Evolutionary conservation across 1,284 basidiomycete genomes (phyloP).

Genomic region (Termitomyces sp.): DNA sequence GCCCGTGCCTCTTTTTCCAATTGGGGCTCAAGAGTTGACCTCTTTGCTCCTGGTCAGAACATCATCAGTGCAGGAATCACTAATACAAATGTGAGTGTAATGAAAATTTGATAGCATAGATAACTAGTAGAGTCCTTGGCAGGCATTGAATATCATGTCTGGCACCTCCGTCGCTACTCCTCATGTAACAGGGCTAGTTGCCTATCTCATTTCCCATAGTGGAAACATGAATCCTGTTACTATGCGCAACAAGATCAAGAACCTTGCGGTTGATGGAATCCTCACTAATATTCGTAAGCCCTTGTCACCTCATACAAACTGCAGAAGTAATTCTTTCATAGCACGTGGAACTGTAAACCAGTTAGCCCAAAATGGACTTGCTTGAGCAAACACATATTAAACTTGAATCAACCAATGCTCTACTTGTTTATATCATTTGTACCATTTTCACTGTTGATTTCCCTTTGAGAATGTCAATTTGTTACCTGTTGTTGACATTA

Average conservation of each 20-base stretch:
- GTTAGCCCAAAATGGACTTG: no score
- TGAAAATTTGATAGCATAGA: neutral
- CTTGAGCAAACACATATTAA: no score
- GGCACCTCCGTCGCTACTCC: constrained; percentile 3
- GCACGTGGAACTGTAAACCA: no score
- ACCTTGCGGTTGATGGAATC: neutral
- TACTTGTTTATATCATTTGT: no score
- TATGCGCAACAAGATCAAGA: neutral
- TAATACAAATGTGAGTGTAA: neutral
- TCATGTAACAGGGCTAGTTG: neutral
- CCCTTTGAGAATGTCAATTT: no score
- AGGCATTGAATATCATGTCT: neutral
- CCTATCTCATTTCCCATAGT: neutral
- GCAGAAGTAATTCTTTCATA: no score
- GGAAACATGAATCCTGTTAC: neutral
- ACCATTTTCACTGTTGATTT: no score
- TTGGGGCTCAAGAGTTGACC: constrained; percentile 30
- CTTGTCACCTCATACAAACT: no score
- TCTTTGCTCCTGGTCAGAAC: constrained; percentile 33
- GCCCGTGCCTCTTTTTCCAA: constrained; percentile 32
- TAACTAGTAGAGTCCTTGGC: neutral
- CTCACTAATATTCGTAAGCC: constrained; percentile 1
- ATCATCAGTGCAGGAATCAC: constrained; percentile 26
- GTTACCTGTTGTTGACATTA: no score
- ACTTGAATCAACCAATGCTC: no score